phyloP scores from a whole-genome alignment of 495 filamentous ascomycete genomes.

The Penicillium cosmopolitanum region DNA sequence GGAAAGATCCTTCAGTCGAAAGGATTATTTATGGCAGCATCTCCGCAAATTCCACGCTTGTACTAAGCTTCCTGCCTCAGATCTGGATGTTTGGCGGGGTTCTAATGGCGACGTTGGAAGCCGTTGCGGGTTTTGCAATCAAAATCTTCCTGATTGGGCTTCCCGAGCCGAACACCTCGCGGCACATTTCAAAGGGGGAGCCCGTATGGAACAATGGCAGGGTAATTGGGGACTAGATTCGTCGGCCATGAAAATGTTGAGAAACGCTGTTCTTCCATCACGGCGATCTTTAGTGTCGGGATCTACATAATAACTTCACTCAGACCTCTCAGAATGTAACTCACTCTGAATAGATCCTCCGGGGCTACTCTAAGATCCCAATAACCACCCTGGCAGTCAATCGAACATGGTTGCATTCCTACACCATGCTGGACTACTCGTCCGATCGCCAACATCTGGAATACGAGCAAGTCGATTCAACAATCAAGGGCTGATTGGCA shows the following conservation, averaged over 20 bases:
- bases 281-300: conserved; percentile 13
- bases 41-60: conserved; percentile 73
- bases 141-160: conserved; percentile 62
- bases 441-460: too few species aligned
- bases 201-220: conserved; percentile 70
- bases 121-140: conserved; percentile 74
- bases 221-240: conserved; percentile 74
- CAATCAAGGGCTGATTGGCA: too few species aligned
- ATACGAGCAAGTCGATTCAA: too few species aligned
- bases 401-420: too few species aligned
- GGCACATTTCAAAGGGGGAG: conserved; percentile 68
- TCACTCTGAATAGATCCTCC: too few species aligned
- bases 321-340: too few species aligned
- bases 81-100: conserved; percentile 72
- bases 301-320: not conserved
- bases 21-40: conserved; percentile 84
- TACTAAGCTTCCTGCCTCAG: conserved; percentile 59
- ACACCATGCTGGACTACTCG: too few species aligned
- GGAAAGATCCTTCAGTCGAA: conserved; percentile 78
- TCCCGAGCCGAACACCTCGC: conserved; percentile 66
- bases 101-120: conserved; percentile 61
- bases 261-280: conserved; percentile 62
- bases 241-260: conserved; percentile 59
- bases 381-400: too few species aligned
- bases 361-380: too few species aligned